Percentiles rank a stretch among this genome's conserved stretches.
These are phyloP conservation scores for Adansonia madagascariensis DNA, from an alignment of 441 rosid genomes.

Conservation along the genomic window DNA sequence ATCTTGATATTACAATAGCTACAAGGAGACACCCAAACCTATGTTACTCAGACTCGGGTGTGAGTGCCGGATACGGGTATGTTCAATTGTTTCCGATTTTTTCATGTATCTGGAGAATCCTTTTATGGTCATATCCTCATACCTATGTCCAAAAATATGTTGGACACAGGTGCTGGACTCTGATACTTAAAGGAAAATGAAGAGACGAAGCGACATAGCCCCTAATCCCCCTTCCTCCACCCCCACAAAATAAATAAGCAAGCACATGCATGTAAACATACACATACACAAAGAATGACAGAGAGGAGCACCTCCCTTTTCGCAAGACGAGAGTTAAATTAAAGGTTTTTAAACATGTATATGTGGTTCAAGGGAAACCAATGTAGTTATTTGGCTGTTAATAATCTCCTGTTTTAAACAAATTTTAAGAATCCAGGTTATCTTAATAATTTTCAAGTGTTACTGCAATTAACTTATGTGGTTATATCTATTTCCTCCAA, in stretches of 20 bases:
- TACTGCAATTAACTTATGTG: background rate
- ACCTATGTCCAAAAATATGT: no score
- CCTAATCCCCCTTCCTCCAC: background rate
- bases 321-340: background rate
- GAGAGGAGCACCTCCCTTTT: background rate
- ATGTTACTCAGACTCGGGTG: background rate
- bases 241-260: background rate
- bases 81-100: no score
- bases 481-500: background rate
- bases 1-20: background rate
- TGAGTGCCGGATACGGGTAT: no score
- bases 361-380: background rate
- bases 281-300: background rate
- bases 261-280: background rate
- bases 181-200: no score
- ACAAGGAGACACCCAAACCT: background rate
- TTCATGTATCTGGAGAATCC: no score
- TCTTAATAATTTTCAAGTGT: background rate
- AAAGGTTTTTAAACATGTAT: background rate
- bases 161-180: no score
- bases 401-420: background rate
- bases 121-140: no score
- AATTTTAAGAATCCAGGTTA: background rate
- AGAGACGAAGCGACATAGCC: no score
- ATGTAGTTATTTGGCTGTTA: background rate